Evolutionary conservation across 306 rosid genomes (phyloP).

Genomic region (Quercus aquifolioides): DNA sequence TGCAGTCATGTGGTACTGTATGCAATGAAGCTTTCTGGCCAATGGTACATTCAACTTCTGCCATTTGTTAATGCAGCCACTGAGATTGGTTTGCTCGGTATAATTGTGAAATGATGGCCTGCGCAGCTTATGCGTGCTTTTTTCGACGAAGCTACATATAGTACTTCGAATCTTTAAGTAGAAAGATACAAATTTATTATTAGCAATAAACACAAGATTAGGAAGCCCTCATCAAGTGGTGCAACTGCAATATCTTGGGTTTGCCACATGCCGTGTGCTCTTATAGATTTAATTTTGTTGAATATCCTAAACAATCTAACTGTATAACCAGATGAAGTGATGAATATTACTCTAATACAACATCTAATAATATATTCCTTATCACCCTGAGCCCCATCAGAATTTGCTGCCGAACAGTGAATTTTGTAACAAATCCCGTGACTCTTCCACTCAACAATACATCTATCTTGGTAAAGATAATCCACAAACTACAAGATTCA

Average conservation of each 20-base stretch:
- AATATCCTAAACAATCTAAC: neutral
- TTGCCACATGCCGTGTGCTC: neutral
- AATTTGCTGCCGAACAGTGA: neutral
- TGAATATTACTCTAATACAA: neutral
- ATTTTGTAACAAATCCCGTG: neutral
- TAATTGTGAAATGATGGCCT: too few species aligned
- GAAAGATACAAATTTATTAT: too few species aligned
- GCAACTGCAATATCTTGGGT: neutral
- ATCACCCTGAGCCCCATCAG: neutral
- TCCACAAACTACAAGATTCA: neutral
- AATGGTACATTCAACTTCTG: too few species aligned
- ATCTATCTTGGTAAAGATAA: neutral
- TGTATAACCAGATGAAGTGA: neutral
- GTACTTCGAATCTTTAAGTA: too few species aligned
- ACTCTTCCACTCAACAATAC: neutral
- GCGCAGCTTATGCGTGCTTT: too few species aligned
- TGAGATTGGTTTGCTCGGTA: too few species aligned
- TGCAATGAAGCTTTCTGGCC: too few species aligned
- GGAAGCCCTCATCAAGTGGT: neutral
- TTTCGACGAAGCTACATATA: too few species aligned
- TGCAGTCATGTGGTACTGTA: too few species aligned
- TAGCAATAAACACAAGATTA: neutral
- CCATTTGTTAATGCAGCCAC: too few species aligned
- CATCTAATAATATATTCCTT: neutral
- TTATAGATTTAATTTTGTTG: neutral